Conservation (phyloP, 352 stramenopile species). For the Saprolegnia diclina region DNA sequence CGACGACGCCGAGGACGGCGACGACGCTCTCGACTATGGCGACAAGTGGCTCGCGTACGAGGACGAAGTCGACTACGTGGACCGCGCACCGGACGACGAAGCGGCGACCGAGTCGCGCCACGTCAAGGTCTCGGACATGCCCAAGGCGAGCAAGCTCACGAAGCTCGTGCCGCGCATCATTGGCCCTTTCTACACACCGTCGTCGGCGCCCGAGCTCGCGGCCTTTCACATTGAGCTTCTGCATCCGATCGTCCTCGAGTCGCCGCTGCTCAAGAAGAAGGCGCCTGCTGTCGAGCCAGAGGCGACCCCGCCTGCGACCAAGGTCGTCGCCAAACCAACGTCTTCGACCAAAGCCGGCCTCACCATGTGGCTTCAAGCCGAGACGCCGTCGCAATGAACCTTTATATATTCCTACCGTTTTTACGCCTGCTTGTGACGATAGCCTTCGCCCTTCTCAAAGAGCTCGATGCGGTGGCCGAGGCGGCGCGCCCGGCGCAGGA, state of each 20-base stretch:
- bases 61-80: constrained; percentile 79
- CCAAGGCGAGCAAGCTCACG: constrained; percentile 50
- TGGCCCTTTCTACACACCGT: constrained; percentile 40
- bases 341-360: constrained; percentile 1
- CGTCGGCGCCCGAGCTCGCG: neutral
- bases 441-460: constrained; percentile 13
- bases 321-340: neutral
- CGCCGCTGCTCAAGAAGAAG: constrained; percentile 14
- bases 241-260: neutral
- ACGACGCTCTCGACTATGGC: constrained; percentile 65
- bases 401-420: constrained; percentile 1
- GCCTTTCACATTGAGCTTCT: constrained; percentile 9
- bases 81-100: constrained; percentile 22
- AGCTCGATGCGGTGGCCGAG: constrained; percentile 17
- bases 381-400: neutral
- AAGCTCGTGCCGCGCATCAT: constrained; percentile 61
- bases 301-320: neutral
- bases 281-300: neutral
- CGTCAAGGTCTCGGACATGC: constrained; percentile 30
- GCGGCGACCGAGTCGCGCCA: constrained; percentile 7
- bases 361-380: constrained; percentile 12
- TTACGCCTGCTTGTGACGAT: neutral
- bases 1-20: constrained; percentile 59
- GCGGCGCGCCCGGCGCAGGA: constrained; percentile 28
- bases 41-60: constrained; percentile 84